Evolutionary conservation across 2,329 filamentous ascomycete species (phyloP).

Genomic region (Fusarium hostae): DNA sequence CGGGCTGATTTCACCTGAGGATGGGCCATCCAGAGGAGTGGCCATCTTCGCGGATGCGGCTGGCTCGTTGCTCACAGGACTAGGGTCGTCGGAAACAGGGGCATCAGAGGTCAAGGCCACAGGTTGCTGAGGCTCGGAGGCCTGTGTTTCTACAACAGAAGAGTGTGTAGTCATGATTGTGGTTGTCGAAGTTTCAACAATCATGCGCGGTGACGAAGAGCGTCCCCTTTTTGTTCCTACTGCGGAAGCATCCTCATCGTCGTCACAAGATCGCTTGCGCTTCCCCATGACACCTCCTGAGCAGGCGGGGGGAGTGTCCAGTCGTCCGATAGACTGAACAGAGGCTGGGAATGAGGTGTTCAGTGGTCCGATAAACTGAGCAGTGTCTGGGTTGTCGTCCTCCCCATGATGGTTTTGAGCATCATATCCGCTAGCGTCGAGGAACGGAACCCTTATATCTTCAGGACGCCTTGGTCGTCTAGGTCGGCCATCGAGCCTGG

Average conservation of each 20-base stretch:
- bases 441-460: not conserved
- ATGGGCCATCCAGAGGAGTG: not conserved
- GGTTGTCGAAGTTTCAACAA: not conserved
- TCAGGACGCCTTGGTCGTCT: not conserved
- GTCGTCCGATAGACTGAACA: not conserved
- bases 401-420: not conserved
- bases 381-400: not conserved
- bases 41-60: not conserved
- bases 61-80: not conserved
- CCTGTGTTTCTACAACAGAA: not conserved
- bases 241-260: conserved; percentile 1
- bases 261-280: conserved; percentile 4
- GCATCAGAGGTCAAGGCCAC: not conserved
- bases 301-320: not conserved
- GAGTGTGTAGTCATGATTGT: not conserved
- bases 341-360: not conserved
- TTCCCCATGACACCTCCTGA: not conserved
- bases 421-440: not conserved
- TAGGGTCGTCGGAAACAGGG: not conserved
- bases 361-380: not conserved
- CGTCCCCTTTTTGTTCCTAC: conserved; percentile 5
- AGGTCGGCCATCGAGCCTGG: not conserved
- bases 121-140: not conserved
- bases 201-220: not conserved
- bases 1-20: conserved; percentile 3